These are phyloP conservation scores for Sporormia fimetaria DNA, from an alignment of 495 filamentous ascomycete species.

Conservation along the genomic window DNA sequence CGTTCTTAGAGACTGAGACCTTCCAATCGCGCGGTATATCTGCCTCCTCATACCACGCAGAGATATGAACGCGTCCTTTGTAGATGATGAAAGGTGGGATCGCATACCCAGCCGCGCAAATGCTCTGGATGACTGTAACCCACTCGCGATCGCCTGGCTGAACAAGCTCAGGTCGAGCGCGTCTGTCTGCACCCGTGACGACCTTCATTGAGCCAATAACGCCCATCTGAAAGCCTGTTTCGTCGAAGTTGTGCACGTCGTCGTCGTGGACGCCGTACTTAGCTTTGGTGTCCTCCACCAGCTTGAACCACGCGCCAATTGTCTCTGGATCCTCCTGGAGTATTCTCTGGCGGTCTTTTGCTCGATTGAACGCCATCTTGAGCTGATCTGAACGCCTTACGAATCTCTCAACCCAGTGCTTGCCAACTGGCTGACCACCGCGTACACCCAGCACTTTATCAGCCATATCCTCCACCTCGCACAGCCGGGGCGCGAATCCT, in stretches of 20 bases:
- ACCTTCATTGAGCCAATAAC: background rate
- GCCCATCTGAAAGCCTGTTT: no score
- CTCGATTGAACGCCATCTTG: background rate
- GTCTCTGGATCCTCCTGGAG: background rate
- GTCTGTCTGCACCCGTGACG: background rate
- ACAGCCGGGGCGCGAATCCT: slow-evolving; percentile 23
- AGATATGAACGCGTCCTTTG: background rate
- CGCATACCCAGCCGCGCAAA: no score
- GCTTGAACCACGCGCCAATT: background rate
- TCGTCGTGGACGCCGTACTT: background rate
- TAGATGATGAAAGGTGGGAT: slow-evolving; percentile 12
- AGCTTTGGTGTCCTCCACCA: background rate
- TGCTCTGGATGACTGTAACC: slow-evolving; percentile 10
- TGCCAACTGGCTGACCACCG: slow-evolving; percentile 20
- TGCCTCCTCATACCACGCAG: slow-evolving; percentile 2
- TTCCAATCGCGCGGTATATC: slow-evolving; percentile 3
- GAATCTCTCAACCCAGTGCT: background rate
- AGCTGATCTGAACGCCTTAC: background rate
- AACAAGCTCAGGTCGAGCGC: slow-evolving; percentile 2
- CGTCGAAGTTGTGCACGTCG: background rate
- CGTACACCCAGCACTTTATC: slow-evolving; percentile 25
- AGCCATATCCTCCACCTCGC: slow-evolving; percentile 33
- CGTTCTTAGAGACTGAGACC: slow-evolving; percentile 3
- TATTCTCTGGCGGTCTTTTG: no score
- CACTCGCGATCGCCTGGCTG: slow-evolving; percentile 12